A percentile compares a stretch with the other conserved stretches of the same genome.
Conservation (phyloP, 345 rosid species). For the Aegle marmelos region DNA sequence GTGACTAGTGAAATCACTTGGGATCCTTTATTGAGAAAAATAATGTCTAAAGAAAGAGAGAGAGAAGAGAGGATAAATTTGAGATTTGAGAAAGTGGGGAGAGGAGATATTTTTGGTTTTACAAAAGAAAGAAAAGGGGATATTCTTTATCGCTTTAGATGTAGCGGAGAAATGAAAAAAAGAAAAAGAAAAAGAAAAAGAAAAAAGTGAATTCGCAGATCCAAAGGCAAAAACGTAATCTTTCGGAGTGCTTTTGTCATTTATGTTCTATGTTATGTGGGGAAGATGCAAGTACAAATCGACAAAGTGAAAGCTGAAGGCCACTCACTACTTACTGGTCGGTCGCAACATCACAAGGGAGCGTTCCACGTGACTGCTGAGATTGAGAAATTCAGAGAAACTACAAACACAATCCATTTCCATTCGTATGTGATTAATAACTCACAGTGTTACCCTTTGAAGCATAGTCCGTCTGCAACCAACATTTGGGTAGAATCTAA, state of each 20-base stretch:
- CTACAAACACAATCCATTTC: background rate
- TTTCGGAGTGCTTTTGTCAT: background rate
- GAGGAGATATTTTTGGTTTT: background rate
- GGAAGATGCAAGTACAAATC: background rate
- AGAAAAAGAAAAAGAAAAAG: background rate
- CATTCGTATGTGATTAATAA: background rate
- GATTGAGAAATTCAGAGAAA: background rate
- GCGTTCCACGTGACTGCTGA: slow-evolving; percentile 24
- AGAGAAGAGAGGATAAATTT: background rate
- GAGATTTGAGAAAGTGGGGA: no score
- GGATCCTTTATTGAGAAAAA: background rate
- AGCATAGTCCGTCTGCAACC: background rate
- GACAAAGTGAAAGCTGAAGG: slow-evolving; percentile 8
- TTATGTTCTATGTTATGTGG: background rate
- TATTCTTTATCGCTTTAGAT: background rate
- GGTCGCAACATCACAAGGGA: background rate
- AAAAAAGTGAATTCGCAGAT: background rate
- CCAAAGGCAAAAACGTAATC: slow-evolving; percentile 7
- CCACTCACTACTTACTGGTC: background rate
- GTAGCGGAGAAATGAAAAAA: background rate
- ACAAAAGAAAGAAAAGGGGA: background rate
- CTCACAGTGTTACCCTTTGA: background rate
- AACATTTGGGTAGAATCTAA: no score
- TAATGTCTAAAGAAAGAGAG: background rate
- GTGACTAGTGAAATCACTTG: background rate